phyloP scores from a whole-genome alignment of 768 basidiomycete genomes.

The Russula virescens region DNA sequence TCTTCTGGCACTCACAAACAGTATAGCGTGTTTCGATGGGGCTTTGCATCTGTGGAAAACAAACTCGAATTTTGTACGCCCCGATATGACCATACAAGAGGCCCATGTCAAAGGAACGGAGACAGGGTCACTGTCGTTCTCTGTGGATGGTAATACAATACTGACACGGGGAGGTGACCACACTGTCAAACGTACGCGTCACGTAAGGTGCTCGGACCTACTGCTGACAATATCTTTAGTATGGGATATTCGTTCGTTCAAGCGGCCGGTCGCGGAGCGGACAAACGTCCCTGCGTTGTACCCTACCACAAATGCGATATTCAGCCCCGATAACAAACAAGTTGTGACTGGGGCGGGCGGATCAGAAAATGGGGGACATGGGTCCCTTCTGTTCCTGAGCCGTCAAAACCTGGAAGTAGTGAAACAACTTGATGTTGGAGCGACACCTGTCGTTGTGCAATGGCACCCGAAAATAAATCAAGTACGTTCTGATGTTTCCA shows the following conservation, averaged over 20 bases:
- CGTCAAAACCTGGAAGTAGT: slow-evolving; percentile 64
- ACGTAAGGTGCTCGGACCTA: neutral
- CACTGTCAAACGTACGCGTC: slow-evolving; percentile 82
- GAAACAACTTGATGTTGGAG: slow-evolving; percentile 61
- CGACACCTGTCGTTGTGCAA: slow-evolving; percentile 80
- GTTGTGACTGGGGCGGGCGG: slow-evolving; percentile 80
- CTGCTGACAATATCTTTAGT: slow-evolving; percentile 42
- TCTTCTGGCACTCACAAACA: neutral
- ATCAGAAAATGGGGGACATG: slow-evolving; percentile 57
- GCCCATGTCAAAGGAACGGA: slow-evolving; percentile 86
- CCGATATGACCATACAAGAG: slow-evolving; percentile 77
- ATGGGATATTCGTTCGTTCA: slow-evolving; percentile 91
- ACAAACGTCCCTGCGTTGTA: slow-evolving; percentile 69
- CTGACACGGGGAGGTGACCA: slow-evolving; percentile 92
- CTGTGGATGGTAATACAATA: slow-evolving; percentile 79
- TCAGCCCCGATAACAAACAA: slow-evolving; percentile 90
- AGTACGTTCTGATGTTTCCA: slow-evolving; percentile 40
- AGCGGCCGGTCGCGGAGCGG: slow-evolving; percentile 74
- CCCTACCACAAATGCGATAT: slow-evolving; percentile 88
- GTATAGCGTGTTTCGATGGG: slow-evolving; percentile 83
- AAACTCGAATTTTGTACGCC: slow-evolving; percentile 88
- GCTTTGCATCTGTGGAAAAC: slow-evolving; percentile 92
- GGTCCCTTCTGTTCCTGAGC: slow-evolving; percentile 67
- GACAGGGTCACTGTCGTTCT: slow-evolving; percentile 82
- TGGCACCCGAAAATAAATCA: slow-evolving; percentile 99